Evolutionary conservation across 768 basidiomycete genomes (phyloP).

Genomic region (Phylloporus sp.): DNA sequence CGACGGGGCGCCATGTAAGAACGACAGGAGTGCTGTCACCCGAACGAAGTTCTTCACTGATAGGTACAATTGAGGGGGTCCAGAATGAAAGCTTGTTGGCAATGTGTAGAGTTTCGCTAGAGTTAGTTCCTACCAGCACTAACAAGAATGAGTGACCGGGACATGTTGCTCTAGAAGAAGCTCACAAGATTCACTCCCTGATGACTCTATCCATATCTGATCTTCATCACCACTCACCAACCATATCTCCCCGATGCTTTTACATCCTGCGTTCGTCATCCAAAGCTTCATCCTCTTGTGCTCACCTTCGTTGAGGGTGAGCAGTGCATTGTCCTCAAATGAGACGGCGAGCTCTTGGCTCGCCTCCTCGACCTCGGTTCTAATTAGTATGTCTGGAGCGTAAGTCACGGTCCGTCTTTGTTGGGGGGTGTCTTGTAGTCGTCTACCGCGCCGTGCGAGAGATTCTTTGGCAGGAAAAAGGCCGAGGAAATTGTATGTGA

Average conservation of each 20-base stretch:
- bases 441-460: slow-evolving; percentile 62
- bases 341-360: slow-evolving; percentile 58
- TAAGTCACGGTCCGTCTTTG: slow-evolving; percentile 70
- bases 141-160: slow-evolving; percentile 3
- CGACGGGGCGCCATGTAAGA: slow-evolving; percentile 49
- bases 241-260: slow-evolving; percentile 66
- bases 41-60: slow-evolving; percentile 38
- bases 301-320: slow-evolving; percentile 67
- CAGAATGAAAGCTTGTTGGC: slow-evolving; percentile 48
- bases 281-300: slow-evolving; percentile 47
- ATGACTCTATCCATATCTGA: slow-evolving; percentile 49
- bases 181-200: slow-evolving; percentile 23
- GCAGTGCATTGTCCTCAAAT: slow-evolving; percentile 49
- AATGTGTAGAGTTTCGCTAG: slow-evolving; percentile 40
- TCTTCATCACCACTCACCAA: slow-evolving; percentile 55
- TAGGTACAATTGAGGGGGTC: slow-evolving; percentile 43
- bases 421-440: slow-evolving; percentile 68
- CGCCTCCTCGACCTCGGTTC: slow-evolving; percentile 57
- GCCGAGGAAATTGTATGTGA: slow-evolving; percentile 66
- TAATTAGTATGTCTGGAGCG: slow-evolving; percentile 59
- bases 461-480: slow-evolving; percentile 65
- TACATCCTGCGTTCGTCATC: slow-evolving; percentile 63
- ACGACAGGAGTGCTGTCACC: slow-evolving; percentile 49
- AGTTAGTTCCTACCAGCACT: slow-evolving; percentile 15
- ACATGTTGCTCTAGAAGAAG: not conserved